Conservation (phyloP, 208 protist species). For the Leishmania major region DNA sequence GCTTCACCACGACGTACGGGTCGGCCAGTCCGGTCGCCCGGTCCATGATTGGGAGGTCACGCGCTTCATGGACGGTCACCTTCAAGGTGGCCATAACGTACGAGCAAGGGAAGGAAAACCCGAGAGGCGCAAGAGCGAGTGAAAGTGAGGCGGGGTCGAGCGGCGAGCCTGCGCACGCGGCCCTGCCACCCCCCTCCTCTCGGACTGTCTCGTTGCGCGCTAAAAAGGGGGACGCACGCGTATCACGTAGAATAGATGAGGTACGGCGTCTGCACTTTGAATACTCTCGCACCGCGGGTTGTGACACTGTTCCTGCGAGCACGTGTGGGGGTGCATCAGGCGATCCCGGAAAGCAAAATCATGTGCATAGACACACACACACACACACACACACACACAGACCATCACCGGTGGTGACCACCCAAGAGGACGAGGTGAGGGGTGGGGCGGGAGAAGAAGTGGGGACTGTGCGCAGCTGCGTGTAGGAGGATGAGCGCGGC, state of each 20-base stretch:
- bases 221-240: no score
- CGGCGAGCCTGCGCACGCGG: no score
- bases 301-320: no score
- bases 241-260: no score
- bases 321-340: background rate
- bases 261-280: no score
- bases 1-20: slow-evolving; percentile 86
- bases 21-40: slow-evolving; percentile 84
- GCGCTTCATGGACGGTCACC: slow-evolving; percentile 86
- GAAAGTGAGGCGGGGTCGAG: no score
- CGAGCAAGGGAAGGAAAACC: slow-evolving; percentile 3
- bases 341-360: background rate
- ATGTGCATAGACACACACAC: background rate
- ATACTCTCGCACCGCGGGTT: no score
- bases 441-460: background rate
- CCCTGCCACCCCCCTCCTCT: background rate
- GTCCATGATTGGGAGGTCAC: slow-evolving; percentile 94
- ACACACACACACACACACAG: background rate
- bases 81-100: slow-evolving; percentile 87
- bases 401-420: background rate
- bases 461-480: background rate
- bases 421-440: background rate
- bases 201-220: no score
- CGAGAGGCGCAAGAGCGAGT: slow-evolving; percentile 5
- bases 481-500: background rate